Evolutionary conservation across 306 rosid genomes (phyloP).

Genomic region (Oxytropis ochrocephala): DNA sequence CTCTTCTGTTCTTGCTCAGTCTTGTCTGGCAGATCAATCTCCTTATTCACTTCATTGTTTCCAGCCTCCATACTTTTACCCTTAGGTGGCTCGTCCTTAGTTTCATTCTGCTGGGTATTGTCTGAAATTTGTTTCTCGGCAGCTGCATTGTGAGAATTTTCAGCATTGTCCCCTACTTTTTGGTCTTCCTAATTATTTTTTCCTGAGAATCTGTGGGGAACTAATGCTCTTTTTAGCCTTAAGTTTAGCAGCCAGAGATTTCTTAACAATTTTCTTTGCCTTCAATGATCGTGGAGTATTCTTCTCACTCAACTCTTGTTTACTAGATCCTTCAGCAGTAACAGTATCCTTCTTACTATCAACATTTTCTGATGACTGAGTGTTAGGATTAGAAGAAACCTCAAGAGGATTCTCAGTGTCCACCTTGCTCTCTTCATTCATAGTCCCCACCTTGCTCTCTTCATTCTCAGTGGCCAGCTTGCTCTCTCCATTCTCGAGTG

Average conservation of each 20-base stretch:
- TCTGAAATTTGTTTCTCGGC: not conserved
- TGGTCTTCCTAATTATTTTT: constrained; percentile 28
- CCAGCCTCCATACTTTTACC: constrained; percentile 28
- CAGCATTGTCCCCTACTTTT: constrained; percentile 13
- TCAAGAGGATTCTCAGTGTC: constrained; percentile 13
- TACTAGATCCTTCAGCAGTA: constrained; percentile 29
- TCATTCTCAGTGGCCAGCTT: not conserved
- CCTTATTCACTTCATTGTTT: constrained; percentile 17
- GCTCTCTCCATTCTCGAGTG: not conserved
- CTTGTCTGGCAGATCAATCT: constrained; percentile 10
- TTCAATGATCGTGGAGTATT: constrained; percentile 40
- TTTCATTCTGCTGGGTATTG: not conserved
- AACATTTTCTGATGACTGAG: constrained; percentile 17
- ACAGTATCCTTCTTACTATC: constrained; percentile 18
- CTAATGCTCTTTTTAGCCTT: constrained; percentile 21
- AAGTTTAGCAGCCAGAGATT: constrained; percentile 26
- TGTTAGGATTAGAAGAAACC: constrained; percentile 4
- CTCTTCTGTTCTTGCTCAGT: constrained; percentile 24
- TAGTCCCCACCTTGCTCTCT: constrained; percentile 2
- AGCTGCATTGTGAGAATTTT: not conserved
- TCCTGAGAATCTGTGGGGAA: constrained; percentile 20
- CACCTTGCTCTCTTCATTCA: constrained; percentile 8
- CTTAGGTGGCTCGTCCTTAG: constrained; percentile 19
- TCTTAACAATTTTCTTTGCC: constrained; percentile 54
- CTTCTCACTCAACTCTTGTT: constrained; percentile 39